Base-by-base conservation (phyloP, 2,329 filamentous ascomycete genomes). In the Calonectria pseudoreteaudii region DNA sequence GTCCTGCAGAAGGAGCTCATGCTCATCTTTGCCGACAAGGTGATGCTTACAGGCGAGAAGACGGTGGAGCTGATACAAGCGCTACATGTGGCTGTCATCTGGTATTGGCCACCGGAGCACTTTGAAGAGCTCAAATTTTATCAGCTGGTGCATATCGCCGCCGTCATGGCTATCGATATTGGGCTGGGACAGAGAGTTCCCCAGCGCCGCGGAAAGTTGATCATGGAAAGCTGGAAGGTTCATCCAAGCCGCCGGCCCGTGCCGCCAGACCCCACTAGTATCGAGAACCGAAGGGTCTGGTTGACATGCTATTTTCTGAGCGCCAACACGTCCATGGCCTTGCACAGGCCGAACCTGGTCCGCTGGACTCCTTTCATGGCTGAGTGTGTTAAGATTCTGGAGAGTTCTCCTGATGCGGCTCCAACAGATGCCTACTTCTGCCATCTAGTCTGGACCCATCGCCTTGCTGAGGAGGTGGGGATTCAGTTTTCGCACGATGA, bases 81-180 rank as follows among this genome's bases (percentile, higher is more conserved):
- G 2, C 86, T 98, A 50, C 90, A 94, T 72, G 87, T 98, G 4
- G 88, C 91, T 9, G 91, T 93, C n/a, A 90, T 95, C 26, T 98
- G 95, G 94, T 97, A 98, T 83, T 92, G 92, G 82, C 94, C 95
- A 20, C 95, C 95, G 0, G 93, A 96, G 77, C 90, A 94, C 79
- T 94, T 94, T 73, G 94, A 97, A 80, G 94, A 97, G 84, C 91
- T 96, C 80, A 97, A 97, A 82, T 97, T 97, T 83, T 98, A 97
- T 85, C 94, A 96, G 85, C 90, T 97, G 77, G 92, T 95, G 58
- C 94, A 98, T 82, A 91, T 95, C 81, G 93, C 94, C 2, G 93
- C 93, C 62, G 90, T 95, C 78, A 94, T 98, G 92, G 93, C 93
- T 31, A 92, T 97, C 69, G 95, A 98, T 78, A 90, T 98, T 41